A percentile compares a stretch with the other conserved stretches of the same genome.
These are phyloP conservation scores for Tardiomyces digboiensis DNA, from an alignment of 1,139 yeast genomes.

Conservation along the genomic window DNA sequence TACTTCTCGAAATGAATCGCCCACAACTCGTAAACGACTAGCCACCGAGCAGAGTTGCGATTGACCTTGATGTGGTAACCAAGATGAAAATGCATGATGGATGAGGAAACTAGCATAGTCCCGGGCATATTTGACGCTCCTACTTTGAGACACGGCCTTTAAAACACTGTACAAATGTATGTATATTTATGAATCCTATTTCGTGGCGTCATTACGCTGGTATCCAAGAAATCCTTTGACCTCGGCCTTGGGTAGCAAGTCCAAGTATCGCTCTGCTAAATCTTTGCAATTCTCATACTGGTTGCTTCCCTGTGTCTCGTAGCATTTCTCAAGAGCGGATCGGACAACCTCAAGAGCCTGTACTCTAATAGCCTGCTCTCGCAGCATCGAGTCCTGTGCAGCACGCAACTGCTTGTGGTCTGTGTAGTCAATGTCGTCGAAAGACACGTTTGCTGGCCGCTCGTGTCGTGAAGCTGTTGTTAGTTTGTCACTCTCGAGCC, in stretches of 20 bases:
- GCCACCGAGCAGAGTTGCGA: no score
- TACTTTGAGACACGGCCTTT: no score
- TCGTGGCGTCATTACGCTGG: constrained; percentile 79
- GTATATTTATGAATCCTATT: constrained; percentile 33
- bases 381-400: constrained; percentile 68
- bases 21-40: no score
- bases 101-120: no score
- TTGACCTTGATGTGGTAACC: no score
- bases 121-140: no score
- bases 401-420: constrained; percentile 52
- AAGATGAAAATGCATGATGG: no score
- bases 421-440: constrained; percentile 73
- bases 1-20: no score
- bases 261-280: constrained; percentile 65
- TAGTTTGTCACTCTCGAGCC: no score
- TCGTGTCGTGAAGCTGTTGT: constrained; percentile 29
- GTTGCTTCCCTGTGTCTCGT: constrained; percentile 56
- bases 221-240: constrained; percentile 69
- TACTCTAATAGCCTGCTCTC: constrained; percentile 74
- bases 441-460: constrained; percentile 70
- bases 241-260: constrained; percentile 60
- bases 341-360: constrained; percentile 61
- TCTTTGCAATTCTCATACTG: constrained; percentile 73
- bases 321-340: constrained; percentile 62
- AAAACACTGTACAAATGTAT: no score